Base-by-base conservation (phyloP, 2,329 filamentous ascomycete genomes). In the Bretziella fagacearum region DNA sequence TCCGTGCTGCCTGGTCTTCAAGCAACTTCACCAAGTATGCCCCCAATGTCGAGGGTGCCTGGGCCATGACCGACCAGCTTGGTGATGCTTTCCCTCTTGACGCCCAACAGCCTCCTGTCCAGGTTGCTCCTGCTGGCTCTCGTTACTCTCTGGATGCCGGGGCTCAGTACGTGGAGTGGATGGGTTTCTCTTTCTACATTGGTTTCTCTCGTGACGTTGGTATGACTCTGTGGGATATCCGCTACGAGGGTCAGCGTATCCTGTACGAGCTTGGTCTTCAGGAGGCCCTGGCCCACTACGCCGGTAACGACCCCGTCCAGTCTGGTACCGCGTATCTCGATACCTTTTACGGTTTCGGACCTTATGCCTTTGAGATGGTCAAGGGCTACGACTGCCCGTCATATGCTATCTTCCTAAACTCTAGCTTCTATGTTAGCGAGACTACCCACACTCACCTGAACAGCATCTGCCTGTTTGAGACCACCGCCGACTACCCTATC, bases 121-220 rank as follows among this genome's bases (percentile, higher is more conserved):
- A 62, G 26, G 53, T 62, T 11, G 61, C 63, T 52, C 51, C 63
- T 2, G 61, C 60, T 2, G 63, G 63, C 26, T 64, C 63, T 52
- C 58, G 63, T 2, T 65, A 65, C 55, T 59, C 57, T 43, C 44
- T 73, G 11, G 70, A 73, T 52, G 47, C 52, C 23, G 56, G 64
- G 29, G 55, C 67, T 49, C 60, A 63, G 43, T 73, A 66, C 52
- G 61, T 74, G 29, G 65, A 66, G 49, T 73, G 66, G 62, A 65
- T 73, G 58, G 69, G 67, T 15, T 74, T 67, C 58, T 61, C 63
- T 3, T 72, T 73, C 56, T 73, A 70, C 56, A 58, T 71, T 18
- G 57, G 63, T 8, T 65, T 63, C 51, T 61, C 61, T 4, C 63
- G 63, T 33, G 59, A 63, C 2, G 62, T 66, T 1, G 69, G 67